These are phyloP conservation scores for Aspergillus bombycis DNA, from an alignment of 2,329 filamentous ascomycete species.

Conservation along the genomic window DNA sequence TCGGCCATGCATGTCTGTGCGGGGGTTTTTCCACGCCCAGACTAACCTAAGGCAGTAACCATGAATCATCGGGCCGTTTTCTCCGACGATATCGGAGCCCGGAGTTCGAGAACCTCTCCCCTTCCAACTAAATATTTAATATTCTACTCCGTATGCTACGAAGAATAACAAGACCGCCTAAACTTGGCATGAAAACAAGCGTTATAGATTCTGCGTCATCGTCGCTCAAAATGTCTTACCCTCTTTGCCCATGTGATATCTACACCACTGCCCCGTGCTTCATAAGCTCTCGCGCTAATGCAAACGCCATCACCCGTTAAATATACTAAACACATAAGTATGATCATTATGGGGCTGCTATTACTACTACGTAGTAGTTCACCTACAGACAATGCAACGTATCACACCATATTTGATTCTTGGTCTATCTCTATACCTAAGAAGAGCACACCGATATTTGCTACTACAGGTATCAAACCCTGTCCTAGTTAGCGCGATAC, in stretches of 20 bases:
- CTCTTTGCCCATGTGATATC: neutral
- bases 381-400: too few relatives aligned
- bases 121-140: neutral
- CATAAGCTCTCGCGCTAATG: neutral
- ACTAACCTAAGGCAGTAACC: conserved; percentile 10
- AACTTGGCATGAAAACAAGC: neutral
- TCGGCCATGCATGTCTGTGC: conserved; percentile 14
- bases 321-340: too few relatives aligned
- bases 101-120: neutral
- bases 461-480: neutral
- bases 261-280: neutral
- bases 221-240: neutral
- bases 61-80: conserved; percentile 15
- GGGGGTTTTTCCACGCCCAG: conserved; percentile 1
- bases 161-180: too few relatives aligned
- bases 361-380: too few relatives aligned
- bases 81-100: conserved; percentile 13
- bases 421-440: neutral
- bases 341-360: too few relatives aligned
- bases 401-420: neutral
- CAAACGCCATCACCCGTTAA: neutral
- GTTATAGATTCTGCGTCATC: neutral
- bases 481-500: neutral
- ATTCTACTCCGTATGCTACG: neutral
- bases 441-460: neutral